Evolutionary conservation across 1,284 basidiomycete genomes (phyloP), one percentile per base, ranked within the genome.

Genomic region (Ceratobasidium sp.): DNA sequence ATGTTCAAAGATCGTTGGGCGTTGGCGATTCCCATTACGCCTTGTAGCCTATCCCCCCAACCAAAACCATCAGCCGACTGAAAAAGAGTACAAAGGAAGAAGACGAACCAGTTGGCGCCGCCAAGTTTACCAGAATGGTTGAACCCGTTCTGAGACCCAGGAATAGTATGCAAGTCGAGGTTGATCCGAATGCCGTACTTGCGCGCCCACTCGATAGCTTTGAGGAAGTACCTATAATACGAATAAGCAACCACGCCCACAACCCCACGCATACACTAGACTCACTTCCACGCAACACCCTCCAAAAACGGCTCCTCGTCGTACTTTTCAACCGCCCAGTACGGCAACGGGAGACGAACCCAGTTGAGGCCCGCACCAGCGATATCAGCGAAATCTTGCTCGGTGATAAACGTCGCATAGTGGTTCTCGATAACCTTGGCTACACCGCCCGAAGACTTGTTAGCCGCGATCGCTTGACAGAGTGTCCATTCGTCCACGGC

Each of bases 1-100:
- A 95, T 93, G 83, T 97, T 94, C 74, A 98, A 88, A 20, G 93
- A 89, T 23, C 97, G 91, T 83, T 98, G 94, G 46, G 94, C 96
- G 81, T 98, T 98, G 78, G 94, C 87, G 65, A 88, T 82, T 42
- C 88, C 89, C 86, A 88, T 89, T 38, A 83, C 83, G 52, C 88
- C 88, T 90, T 84, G 83, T 78, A 89, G 81, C 83, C 86, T 88
- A 81, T 85, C 82, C 46, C 81, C 6, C 79, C 17, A 40, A 52
- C 42, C 74, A 54, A 1, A 48, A 61, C 54, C 26, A 40, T 26
- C 15, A 38, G n/a, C 33, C 33, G 33, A 33, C 33, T 33, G 33
- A 33, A 33, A 33, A 33, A 33, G 33, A 33, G 33, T 33, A 33
- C 33, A 48, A 9, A 9, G 10, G 20, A 7, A 26, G 44, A 87